phyloP scores from a whole-genome alignment of 2,329 filamentous ascomycete genomes.

The Exophiala oligosperma region DNA sequence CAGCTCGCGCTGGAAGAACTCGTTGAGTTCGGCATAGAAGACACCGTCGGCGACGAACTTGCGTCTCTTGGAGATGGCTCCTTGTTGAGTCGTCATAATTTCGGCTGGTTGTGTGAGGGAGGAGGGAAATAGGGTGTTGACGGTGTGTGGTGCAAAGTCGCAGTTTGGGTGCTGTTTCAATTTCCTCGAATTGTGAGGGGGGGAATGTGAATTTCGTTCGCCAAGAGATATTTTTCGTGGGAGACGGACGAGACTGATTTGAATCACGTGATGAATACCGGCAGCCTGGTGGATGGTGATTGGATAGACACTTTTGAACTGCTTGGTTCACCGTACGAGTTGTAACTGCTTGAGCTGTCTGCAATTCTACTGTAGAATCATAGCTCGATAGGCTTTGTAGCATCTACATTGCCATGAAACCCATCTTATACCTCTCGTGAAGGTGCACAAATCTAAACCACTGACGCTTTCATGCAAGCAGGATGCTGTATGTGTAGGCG shows the following conservation, averaged over 20 bases:
- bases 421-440: too few species aligned
- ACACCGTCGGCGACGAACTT: slow-evolving; percentile 97
- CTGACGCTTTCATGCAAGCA: too few species aligned
- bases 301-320: not conserved
- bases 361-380: not conserved
- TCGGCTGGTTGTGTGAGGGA: slow-evolving; percentile 2
- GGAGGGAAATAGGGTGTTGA: not conserved
- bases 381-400: not conserved
- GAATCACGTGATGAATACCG: not conserved
- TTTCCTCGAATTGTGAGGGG: not conserved
- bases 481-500: too few species aligned
- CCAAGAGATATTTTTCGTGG: slow-evolving; percentile 16
- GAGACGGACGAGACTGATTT: not conserved
- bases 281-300: not conserved
- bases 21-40: slow-evolving; percentile 99
- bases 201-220: slow-evolving; percentile 5
- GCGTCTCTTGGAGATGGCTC: slow-evolving; percentile 54
- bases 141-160: slow-evolving; percentile 1
- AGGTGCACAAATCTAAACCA: too few species aligned
- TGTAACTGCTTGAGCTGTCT: not conserved
- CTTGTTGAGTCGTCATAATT: slow-evolving; percentile 51
- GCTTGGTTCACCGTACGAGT: not conserved
- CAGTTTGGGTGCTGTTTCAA: not conserved
- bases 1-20: slow-evolving; percentile 99
- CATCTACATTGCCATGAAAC: too few species aligned